These are phyloP conservation scores for Apiospora malaysiana DNA, from an alignment of 2,329 filamentous ascomycete species.

Conservation along the genomic window DNA sequence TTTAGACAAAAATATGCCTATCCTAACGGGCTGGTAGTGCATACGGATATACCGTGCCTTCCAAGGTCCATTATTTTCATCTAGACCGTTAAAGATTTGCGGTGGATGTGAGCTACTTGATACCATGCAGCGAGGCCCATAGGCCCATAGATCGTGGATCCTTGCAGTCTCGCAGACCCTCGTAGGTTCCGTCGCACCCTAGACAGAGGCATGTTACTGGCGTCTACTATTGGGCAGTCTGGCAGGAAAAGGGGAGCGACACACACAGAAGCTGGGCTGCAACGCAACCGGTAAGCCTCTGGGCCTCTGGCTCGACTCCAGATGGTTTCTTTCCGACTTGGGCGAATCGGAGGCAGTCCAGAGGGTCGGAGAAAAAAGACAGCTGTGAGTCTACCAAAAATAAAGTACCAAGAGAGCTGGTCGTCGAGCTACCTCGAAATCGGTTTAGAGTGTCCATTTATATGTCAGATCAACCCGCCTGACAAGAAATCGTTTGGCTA, in stretches of 20 bases:
- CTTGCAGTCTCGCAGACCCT: not conserved
- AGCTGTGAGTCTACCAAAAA: not conserved
- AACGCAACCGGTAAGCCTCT: constrained; percentile 18
- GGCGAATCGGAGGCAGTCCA: not conserved
- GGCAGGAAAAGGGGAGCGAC: constrained; percentile 10
- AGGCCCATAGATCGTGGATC: not conserved
- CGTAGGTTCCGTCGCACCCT: not conserved
- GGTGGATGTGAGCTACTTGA: not conserved
- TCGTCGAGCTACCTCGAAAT: constrained; percentile 1
- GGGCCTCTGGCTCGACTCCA: not conserved
- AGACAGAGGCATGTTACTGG: not conserved
- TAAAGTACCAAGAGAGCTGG: not conserved
- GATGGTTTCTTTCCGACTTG: not conserved
- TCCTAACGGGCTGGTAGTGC: no score
- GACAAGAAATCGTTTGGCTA: not conserved
- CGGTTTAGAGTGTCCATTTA: not conserved
- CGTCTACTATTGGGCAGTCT: not conserved
- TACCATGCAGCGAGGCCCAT: not conserved
- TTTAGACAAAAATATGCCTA: not conserved
- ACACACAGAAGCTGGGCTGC: not conserved
- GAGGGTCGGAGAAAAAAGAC: not conserved
- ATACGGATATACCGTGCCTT: not conserved
- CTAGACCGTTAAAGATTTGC: not conserved
- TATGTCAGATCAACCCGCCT: constrained; percentile 14
- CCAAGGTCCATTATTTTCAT: not conserved